A percentile compares a stretch with the other conserved stretches of the same genome.
Conservation (phyloP, 257 asterid genomes). For the Plantago elongata region DNA sequence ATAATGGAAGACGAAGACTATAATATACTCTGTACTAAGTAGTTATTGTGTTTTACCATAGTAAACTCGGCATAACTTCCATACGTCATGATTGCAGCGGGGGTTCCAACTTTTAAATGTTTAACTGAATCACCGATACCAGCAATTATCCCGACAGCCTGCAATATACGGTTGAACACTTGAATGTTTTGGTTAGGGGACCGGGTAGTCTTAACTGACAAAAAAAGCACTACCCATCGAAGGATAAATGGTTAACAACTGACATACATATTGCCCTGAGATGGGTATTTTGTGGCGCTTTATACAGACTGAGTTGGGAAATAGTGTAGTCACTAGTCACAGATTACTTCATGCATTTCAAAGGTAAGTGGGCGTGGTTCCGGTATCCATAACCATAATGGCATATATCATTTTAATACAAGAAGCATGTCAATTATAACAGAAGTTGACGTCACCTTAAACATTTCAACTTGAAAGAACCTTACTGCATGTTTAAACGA, state of each 20-base stretch:
- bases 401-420: too few relatives aligned
- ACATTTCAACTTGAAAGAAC: too few relatives aligned
- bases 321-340: too few relatives aligned
- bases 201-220: neutral
- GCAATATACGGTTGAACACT: conserved; percentile 24
- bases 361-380: too few relatives aligned
- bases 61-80: conserved; percentile 89
- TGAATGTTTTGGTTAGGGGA: conserved; percentile 2
- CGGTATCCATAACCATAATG: too few relatives aligned
- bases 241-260: neutral
- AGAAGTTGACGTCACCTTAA: too few relatives aligned
- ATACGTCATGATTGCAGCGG: conserved; percentile 92
- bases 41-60: conserved; percentile 35
- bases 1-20: neutral
- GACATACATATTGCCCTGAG: neutral
- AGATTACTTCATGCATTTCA: too few relatives aligned
- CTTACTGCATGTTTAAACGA: too few relatives aligned
- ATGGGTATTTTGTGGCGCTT: neutral
- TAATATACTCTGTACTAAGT: conserved; percentile 4
- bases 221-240: neutral
- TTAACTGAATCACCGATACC: conserved; percentile 83
- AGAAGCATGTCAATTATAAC: too few relatives aligned
- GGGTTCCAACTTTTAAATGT: conserved; percentile 74
- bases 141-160: conserved; percentile 97
- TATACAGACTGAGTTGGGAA: too few relatives aligned